A percentile compares a stretch with the other conserved stretches of the same genome.
Evolutionary conservation across 371 early-diverging fungal genomes (phyloP).

Genomic region (Batkoa obscura): DNA sequence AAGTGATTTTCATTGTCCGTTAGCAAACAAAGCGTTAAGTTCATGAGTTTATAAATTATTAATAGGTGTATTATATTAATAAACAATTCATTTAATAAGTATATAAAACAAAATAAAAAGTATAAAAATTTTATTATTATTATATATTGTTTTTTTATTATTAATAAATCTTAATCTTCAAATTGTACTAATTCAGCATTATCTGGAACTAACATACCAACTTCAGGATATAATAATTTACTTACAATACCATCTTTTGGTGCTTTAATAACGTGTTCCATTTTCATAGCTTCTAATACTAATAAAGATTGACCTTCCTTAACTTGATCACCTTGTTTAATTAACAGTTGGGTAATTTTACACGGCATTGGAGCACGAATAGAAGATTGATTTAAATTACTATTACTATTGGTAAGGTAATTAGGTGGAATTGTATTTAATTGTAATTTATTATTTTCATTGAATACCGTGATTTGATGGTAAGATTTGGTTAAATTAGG

Average conservation of each 20-base stretch:
- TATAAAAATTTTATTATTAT: too few species aligned
- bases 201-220: constrained; percentile 79
- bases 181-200: constrained; percentile 66
- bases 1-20: neutral
- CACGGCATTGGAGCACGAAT: constrained; percentile 91
- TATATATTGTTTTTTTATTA: too few species aligned
- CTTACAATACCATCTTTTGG: constrained; percentile 56
- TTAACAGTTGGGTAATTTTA: constrained; percentile 74
- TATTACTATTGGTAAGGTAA: too few species aligned
- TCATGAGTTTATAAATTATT: too few species aligned
- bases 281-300: constrained; percentile 95
- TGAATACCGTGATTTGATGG: too few species aligned
- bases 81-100: too few species aligned
- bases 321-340: constrained; percentile 65
- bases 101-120: too few species aligned
- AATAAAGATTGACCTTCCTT: constrained; percentile 62
- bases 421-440: too few species aligned
- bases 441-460: too few species aligned
- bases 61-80: too few species aligned
- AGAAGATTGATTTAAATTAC: too few species aligned
- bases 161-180: constrained; percentile 12
- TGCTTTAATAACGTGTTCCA: constrained; percentile 85
- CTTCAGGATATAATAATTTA: constrained; percentile 42
- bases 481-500: too few species aligned
- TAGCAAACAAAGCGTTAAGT: neutral